Conservation (phyloP, 2,329 filamentous ascomycete genomes). For the Cephalotrichum gorgonifer region DNA sequence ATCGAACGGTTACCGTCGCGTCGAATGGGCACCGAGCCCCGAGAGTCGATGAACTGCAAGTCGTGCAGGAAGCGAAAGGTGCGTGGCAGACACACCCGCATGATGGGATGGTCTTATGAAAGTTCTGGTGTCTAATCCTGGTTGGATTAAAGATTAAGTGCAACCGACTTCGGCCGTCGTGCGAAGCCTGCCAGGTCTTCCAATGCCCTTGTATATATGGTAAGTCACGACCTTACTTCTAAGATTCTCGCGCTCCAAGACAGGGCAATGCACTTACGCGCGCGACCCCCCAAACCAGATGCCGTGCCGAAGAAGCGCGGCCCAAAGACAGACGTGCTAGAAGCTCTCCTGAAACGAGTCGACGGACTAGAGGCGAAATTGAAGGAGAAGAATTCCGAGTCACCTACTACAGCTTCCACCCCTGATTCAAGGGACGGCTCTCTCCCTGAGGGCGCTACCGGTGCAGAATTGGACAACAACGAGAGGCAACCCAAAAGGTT, state of each 20-base stretch:
- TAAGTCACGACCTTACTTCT: conserved; percentile 29
- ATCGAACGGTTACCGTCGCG: conserved; percentile 69
- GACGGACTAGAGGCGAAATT: conserved; percentile 75
- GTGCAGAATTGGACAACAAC: background rate
- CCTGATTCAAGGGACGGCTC: conserved; percentile 9
- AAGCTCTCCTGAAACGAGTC: conserved; percentile 73
- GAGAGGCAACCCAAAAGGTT: conserved; percentile 21
- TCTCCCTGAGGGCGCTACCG: background rate
- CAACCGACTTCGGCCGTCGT: conserved; percentile 73
- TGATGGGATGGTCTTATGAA: background rate
- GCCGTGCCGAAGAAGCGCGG: conserved; percentile 83
- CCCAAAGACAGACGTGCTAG: conserved; percentile 81
- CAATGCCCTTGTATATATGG: conserved; percentile 83
- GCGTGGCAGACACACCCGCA: too few relatives aligned
- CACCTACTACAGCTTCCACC: conserved; percentile 15
- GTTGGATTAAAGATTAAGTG: conserved; percentile 65
- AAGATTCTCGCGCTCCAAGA: background rate
- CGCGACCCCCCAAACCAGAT: conserved; percentile 40
- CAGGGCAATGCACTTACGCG: background rate
- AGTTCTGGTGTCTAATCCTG: background rate
- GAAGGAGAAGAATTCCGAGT: conserved; percentile 48
- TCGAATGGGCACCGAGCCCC: conserved; percentile 62
- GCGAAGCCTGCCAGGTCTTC: conserved; percentile 83
- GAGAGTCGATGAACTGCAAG: conserved; percentile 93
- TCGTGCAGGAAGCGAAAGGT: conserved; percentile 90